A percentile compares a stretch with the other conserved stretches of the same genome.
These are phyloP conservation scores for Clitopilus passeckerianus DNA, from an alignment of 768 basidiomycete species.

Conservation along the genomic window DNA sequence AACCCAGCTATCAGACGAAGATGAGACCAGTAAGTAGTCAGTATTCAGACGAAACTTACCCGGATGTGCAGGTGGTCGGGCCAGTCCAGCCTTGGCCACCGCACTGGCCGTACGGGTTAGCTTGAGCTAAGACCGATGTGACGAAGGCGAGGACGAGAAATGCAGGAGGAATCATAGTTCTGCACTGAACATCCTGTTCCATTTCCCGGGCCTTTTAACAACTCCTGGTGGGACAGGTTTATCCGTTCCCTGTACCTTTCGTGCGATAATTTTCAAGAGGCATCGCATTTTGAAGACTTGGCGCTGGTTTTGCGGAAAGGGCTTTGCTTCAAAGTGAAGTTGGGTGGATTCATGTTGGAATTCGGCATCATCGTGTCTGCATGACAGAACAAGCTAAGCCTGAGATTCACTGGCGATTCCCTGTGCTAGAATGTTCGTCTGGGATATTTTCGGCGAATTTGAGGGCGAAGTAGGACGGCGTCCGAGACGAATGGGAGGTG, in stretches of 20 bases:
- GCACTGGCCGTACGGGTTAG: slow-evolving; percentile 22
- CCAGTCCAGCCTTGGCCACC: slow-evolving; percentile 30
- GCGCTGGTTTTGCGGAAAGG: no score
- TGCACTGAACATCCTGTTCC: neutral
- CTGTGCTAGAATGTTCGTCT: neutral
- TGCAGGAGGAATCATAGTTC: slow-evolving; percentile 4
- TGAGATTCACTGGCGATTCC: no score
- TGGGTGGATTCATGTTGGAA: no score
- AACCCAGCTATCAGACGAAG: slow-evolving; percentile 19
- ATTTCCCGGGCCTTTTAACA: no score
- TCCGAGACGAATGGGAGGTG: neutral
- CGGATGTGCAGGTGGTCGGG: slow-evolving; percentile 22
- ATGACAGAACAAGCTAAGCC: no score
- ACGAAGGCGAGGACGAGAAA: slow-evolving; percentile 5
- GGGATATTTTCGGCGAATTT: neutral
- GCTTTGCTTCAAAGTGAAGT: no score
- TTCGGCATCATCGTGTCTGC: no score
- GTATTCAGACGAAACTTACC: slow-evolving; percentile 12
- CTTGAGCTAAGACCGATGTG: slow-evolving; percentile 11
- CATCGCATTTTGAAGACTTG: no score
- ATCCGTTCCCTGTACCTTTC: neutral
- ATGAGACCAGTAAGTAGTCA: no score
- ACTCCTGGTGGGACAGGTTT: neutral
- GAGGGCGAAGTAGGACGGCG: neutral
- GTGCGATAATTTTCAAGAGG: neutral